Percentiles rank a stretch among this genome's conserved stretches.
Conservation (phyloP, 345 rosid species). For the Mallotus nudiflorus region DNA sequence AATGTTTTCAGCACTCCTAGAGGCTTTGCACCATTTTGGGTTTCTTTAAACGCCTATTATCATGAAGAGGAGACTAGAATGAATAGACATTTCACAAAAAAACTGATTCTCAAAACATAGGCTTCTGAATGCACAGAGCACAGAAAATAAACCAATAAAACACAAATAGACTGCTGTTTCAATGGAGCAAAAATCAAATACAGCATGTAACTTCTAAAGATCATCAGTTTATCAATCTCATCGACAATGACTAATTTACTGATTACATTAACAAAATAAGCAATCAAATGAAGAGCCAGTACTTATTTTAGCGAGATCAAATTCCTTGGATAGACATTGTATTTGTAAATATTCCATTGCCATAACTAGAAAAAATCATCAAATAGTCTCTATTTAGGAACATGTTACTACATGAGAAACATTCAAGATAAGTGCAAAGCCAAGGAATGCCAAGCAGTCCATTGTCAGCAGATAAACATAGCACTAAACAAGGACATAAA, state of each 20-base stretch:
- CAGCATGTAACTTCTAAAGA: not conserved
- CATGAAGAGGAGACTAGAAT: not conserved
- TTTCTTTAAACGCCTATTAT: constrained; percentile 71
- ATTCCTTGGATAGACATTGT: too few relatives aligned
- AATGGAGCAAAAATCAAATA: not conserved
- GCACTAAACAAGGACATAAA: not conserved
- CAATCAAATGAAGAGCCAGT: too few relatives aligned
- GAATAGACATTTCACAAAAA: constrained; percentile 4
- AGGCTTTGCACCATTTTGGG: constrained; percentile 59
- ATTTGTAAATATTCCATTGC: too few relatives aligned
- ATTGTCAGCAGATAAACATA: too few relatives aligned
- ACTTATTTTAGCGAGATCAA: too few relatives aligned
- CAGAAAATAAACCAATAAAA: not conserved
- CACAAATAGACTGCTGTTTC: not conserved
- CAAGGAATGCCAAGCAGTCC: not conserved
- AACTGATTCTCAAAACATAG: not conserved
- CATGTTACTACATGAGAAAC: not conserved
- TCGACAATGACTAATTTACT: not conserved
- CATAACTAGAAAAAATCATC: not conserved
- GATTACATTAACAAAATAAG: not conserved
- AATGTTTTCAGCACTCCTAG: constrained; percentile 81
- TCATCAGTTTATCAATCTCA: not conserved
- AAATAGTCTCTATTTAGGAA: not conserved
- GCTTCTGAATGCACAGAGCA: not conserved
- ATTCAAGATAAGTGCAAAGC: not conserved